These are phyloP conservation scores for Hemileccinum impolitum DNA, from an alignment of 768 basidiomycete species.

Conservation along the genomic window DNA sequence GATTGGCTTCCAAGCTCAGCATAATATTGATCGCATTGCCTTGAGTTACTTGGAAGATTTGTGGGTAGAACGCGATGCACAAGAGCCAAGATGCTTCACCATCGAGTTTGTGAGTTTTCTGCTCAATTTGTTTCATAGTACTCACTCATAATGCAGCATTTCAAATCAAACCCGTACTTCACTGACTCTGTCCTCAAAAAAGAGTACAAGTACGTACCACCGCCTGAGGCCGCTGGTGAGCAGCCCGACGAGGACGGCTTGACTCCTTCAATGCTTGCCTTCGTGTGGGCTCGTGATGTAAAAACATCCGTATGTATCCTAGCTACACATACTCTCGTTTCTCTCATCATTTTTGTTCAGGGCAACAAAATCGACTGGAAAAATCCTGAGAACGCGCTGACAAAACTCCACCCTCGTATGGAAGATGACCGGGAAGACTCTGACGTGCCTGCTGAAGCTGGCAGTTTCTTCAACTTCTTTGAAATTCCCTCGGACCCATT, in stretches of 20 bases:
- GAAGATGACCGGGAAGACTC: constrained; percentile 52
- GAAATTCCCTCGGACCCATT: constrained; percentile 61
- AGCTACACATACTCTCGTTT: neutral
- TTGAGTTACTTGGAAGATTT: constrained; percentile 82
- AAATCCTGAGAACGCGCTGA: constrained; percentile 69
- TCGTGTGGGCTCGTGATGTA: constrained; percentile 77
- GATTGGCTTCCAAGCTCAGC: constrained; percentile 64
- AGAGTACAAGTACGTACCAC: constrained; percentile 69
- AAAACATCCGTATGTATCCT: constrained; percentile 52
- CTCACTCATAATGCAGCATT: constrained; percentile 47
- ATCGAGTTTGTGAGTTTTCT: constrained; percentile 77
- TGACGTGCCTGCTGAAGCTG: constrained; percentile 60
- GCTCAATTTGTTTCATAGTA: neutral
- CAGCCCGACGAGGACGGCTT: constrained; percentile 71
- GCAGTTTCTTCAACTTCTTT: constrained; percentile 89
- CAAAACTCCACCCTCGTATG: constrained; percentile 72
- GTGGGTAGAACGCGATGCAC: constrained; percentile 71
- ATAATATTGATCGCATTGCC: constrained; percentile 75
- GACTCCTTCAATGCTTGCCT: constrained; percentile 73
- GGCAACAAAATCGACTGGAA: constrained; percentile 77
- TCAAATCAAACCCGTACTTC: constrained; percentile 87
- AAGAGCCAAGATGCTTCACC: constrained; percentile 78
- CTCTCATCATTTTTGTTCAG: constrained; percentile 33
- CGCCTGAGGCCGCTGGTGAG: constrained; percentile 50
- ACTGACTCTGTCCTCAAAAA: constrained; percentile 72